Evolutionary conservation across 768 basidiomycete species (phyloP).

Genomic region (Phylloporus rhodoxanthus): DNA sequence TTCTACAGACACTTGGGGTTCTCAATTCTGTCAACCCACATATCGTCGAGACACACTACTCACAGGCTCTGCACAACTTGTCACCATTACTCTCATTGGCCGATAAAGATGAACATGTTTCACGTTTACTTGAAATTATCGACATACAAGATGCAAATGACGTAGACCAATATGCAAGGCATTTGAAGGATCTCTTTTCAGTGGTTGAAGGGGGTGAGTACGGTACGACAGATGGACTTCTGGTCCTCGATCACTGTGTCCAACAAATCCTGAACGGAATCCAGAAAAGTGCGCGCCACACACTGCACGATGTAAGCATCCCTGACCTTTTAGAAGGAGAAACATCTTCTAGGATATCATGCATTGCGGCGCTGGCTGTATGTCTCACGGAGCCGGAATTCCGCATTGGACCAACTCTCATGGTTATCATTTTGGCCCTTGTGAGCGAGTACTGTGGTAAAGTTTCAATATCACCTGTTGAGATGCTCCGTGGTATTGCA

Average conservation of each 20-base stretch:
- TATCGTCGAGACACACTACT: constrained; percentile 54
- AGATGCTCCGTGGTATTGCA: constrained; percentile 44
- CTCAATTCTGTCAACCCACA: constrained; percentile 51
- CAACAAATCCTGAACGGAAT: constrained; percentile 49
- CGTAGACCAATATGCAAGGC: constrained; percentile 53
- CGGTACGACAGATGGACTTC: constrained; percentile 26
- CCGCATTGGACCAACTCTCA: constrained; percentile 49
- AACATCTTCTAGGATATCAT: constrained; percentile 37
- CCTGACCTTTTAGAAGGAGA: constrained; percentile 32
- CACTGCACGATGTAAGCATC: not conserved
- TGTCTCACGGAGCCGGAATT: constrained; percentile 36
- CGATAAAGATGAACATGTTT: constrained; percentile 39
- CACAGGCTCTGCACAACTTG: constrained; percentile 37
- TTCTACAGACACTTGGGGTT: constrained; percentile 51
- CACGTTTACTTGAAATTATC: constrained; percentile 51
- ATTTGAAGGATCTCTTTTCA: constrained; percentile 39
- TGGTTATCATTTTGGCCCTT: constrained; percentile 64
- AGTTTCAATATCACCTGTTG: constrained; percentile 44
- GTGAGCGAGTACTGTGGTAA: constrained; percentile 55
- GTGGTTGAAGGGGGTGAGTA: constrained; percentile 32
- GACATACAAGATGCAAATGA: constrained; percentile 43
- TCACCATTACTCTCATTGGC: constrained; percentile 29
- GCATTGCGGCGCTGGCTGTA: constrained; percentile 41
- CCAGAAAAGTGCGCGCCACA: constrained; percentile 39
- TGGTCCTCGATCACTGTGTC: constrained; percentile 52